phyloP scores from a whole-genome alignment of 805 yeast genomes.

The Saturnispora bothae region DNA sequence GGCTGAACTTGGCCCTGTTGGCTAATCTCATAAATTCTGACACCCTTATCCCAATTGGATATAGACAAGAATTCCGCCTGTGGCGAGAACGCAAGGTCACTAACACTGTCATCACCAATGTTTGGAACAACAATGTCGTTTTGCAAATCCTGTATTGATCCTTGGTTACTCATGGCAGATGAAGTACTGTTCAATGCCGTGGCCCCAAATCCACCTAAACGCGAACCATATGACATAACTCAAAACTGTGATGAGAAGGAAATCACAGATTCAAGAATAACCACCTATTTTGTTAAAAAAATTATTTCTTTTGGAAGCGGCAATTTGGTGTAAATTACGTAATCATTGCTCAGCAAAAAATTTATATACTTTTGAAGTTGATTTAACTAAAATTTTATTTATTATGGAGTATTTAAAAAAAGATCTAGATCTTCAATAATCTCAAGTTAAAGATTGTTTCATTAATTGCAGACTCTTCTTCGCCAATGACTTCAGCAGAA shows the following conservation, averaged over 20 bases:
- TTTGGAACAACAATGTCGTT: slow-evolving; percentile 62
- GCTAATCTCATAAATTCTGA: slow-evolving; percentile 80
- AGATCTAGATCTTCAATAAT: slow-evolving; percentile 49
- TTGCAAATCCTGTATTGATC: slow-evolving; percentile 48
- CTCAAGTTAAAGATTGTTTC: slow-evolving; percentile 73
- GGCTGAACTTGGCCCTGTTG: slow-evolving; percentile 74
- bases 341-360: background rate
- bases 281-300: no score
- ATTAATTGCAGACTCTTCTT: slow-evolving; percentile 78
- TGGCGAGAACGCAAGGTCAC: slow-evolving; percentile 79
- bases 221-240: slow-evolving; percentile 24
- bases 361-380: no score
- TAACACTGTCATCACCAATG: slow-evolving; percentile 87
- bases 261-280: no score
- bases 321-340: no score
- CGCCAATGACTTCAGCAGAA: slow-evolving; percentile 49
- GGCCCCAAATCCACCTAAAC: slow-evolving; percentile 21
- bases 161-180: slow-evolving; percentile 20
- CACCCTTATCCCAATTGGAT: slow-evolving; percentile 92
- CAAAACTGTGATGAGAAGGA: no score
- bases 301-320: no score
- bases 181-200: background rate
- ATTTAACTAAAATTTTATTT: no score
- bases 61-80: slow-evolving; percentile 72
- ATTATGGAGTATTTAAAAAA: background rate